Evolutionary conservation across 1,139 yeast genomes (phyloP).

Genomic region (Candida sp.): DNA sequence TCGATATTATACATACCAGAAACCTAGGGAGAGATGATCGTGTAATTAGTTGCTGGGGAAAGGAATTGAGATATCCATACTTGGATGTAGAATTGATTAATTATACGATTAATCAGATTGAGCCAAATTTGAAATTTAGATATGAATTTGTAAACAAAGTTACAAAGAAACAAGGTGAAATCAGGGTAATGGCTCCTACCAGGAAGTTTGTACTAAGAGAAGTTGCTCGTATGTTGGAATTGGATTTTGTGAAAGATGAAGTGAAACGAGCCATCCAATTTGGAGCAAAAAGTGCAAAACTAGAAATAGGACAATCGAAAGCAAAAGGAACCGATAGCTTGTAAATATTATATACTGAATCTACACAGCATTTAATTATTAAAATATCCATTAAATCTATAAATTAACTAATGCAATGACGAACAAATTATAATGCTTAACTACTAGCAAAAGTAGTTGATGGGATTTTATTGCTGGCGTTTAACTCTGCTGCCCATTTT

Average conservation of each 20-base stretch:
- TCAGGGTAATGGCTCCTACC: conserved; percentile 20
- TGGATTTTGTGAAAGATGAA: conserved; percentile 63
- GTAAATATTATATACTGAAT: conserved; percentile 5
- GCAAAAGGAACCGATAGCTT: conserved; percentile 58
- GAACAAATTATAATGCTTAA: background rate
- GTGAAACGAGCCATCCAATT: conserved; percentile 96
- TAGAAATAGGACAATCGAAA: conserved; percentile 71
- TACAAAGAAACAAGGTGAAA: conserved; percentile 25
- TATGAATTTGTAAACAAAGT: conserved; percentile 26
- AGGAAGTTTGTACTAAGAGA: conserved; percentile 65
- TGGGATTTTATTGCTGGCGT: conserved; percentile 4
- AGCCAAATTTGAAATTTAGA: conserved; percentile 48
- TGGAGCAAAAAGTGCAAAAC: conserved; percentile 93
- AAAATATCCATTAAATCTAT: conserved; percentile 4
- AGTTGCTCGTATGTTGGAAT: conserved; percentile 51
- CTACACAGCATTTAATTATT: conserved; percentile 4
- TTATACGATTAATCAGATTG: conserved; percentile 46
- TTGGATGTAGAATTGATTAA: conserved; percentile 62
- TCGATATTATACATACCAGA: conserved; percentile 68
- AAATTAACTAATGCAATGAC: conserved; percentile 4
- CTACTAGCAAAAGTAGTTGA: background rate
- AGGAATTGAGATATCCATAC: conserved; percentile 88
- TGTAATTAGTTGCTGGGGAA: conserved; percentile 82
- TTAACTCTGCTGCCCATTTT: conserved; percentile 40
- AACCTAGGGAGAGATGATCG: conserved; percentile 92